These are phyloP conservation scores for Magnusiomyces paraingens DNA, from an alignment of 1,139 yeast genomes.

Conservation along the genomic window DNA sequence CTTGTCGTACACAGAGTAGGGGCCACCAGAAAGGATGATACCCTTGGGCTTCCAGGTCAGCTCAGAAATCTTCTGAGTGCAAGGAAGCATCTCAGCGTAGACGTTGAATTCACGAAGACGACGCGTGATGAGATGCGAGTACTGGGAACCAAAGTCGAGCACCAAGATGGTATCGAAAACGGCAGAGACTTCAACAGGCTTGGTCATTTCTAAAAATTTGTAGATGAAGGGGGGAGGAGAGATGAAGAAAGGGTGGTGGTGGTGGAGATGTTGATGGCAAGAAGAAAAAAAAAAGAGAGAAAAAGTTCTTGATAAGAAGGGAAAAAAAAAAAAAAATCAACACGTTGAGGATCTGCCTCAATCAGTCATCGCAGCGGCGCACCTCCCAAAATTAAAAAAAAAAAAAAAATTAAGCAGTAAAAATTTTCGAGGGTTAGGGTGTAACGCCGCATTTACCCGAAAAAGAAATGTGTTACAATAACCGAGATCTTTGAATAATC, in stretches of 20 bases:
- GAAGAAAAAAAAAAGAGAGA: slow-evolving; percentile 11
- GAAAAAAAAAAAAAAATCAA: no score
- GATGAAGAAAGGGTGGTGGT: not conserved
- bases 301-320: not conserved
- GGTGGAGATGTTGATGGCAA: slow-evolving; percentile 4
- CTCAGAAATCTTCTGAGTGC: slow-evolving; percentile 93
- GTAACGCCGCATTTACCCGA: no score
- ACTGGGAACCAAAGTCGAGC: slow-evolving; percentile 97
- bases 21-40: slow-evolving; percentile 93
- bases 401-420: no score
- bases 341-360: no score
- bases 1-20: slow-evolving; percentile 91
- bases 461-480: no score
- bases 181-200: slow-evolving; percentile 51
- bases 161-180: slow-evolving; percentile 95
- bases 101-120: slow-evolving; percentile 96
- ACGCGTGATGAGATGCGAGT: slow-evolving; percentile 93
- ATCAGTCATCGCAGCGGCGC: no score
- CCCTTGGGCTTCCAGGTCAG: slow-evolving; percentile 95
- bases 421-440: no score
- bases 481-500: no score
- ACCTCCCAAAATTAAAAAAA: no score
- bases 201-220: slow-evolving; percentile 17
- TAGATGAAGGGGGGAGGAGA: no score
- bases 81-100: slow-evolving; percentile 98